Base-by-base conservation (phyloP, 2,329 filamentous ascomycete species). In the Paecilomyces niveus region DNA sequence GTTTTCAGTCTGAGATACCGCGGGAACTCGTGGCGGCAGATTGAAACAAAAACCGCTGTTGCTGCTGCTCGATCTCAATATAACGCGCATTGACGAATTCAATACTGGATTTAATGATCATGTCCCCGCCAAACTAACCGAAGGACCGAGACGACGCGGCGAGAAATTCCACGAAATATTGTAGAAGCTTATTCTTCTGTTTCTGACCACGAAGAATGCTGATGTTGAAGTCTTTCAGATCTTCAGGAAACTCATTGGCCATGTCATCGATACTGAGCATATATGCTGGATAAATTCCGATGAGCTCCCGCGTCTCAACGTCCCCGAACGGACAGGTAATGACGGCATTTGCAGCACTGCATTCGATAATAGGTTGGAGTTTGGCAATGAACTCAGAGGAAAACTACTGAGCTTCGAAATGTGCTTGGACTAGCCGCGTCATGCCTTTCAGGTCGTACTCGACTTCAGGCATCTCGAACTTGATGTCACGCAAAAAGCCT, bases 1-100 rank as follows among this genome's bases (percentile, higher is more conserved):
- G 54, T 59, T 26, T 59, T 59, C 15, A 54, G 61, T 1, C 33
- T 63, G 8, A 24, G 63, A 49, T 63, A 65, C 29, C 58, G 39
- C 51, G 63, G 45, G 45, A 50, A 50, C n/a, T 18, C 39, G 53
- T 39, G 53, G 59, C 33, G 59, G 52, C 1, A 15, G 59, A 15
- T 57, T 29, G 9, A 39, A 35, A 24, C 58, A 57, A 8, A 15
- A 50, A n/a, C n/a, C n/a, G 15, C 15, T 18, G 1, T 45, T 61
- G 7, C 59, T 55, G 11, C 57, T 63, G 39, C 24, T 59, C 11
- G 3, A 59, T n/a, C 22, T 45, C 5, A 45, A 57, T 2, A 35
- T 59, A 26, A 26, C 53, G n/a, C 59, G 54, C 9, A 58, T 67
- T 8, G 62, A 68, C 4, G 71, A 78, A 53, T 72, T 80, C 24